A percentile compares a stretch with the other conserved stretches of the same genome.
These are phyloP conservation scores for Colletotrichum trifolii DNA, from an alignment of 2,329 filamentous ascomycete genomes.

Conservation along the genomic window DNA sequence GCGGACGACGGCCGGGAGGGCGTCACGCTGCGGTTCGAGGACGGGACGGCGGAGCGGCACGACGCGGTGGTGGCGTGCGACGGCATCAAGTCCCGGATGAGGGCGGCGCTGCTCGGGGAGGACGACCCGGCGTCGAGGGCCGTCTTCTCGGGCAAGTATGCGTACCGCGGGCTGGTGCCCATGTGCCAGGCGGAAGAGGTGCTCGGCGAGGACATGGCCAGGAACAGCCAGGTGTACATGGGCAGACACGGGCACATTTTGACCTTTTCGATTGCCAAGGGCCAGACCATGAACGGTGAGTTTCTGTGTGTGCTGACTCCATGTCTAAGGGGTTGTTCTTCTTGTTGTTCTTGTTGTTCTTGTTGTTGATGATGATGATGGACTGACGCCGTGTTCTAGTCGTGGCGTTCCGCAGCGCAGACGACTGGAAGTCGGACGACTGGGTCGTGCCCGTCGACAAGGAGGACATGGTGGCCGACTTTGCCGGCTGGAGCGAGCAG, in stretches of 20 bases:
- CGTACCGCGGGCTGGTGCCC: slow-evolving; percentile 58
- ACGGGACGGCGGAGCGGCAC: slow-evolving; percentile 51
- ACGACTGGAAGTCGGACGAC: slow-evolving; percentile 28
- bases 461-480: slow-evolving; percentile 31
- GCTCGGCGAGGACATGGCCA: slow-evolving; percentile 53
- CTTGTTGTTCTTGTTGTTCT: accelerated
- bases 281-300: slow-evolving; percentile 61
- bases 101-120: slow-evolving; percentile 62
- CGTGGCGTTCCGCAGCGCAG: slow-evolving; percentile 20
- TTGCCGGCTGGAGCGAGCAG: slow-evolving; percentile 27
- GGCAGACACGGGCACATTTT: slow-evolving; percentile 66
- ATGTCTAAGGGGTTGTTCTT: neutral
- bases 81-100: slow-evolving; percentile 63
- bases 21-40: slow-evolving; percentile 49
- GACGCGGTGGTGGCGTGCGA: slow-evolving; percentile 66
- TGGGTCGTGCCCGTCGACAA: slow-evolving; percentile 21
- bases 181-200: slow-evolving; percentile 65
- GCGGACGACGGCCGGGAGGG: slow-evolving; percentile 15
- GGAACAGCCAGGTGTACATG: slow-evolving; percentile 62
- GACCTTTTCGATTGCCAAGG: slow-evolving; percentile 67
- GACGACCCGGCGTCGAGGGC: slow-evolving; percentile 50
- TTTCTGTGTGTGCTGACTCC: too few species aligned
- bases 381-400: slow-evolving; percentile 1
- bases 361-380: too few species aligned
- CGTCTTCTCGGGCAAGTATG: slow-evolving; percentile 66